Percentiles rank a stretch among this genome's conserved stretches.
phyloP scores from a whole-genome alignment of 306 rosid genomes.

The Quercus agrifolia region DNA sequence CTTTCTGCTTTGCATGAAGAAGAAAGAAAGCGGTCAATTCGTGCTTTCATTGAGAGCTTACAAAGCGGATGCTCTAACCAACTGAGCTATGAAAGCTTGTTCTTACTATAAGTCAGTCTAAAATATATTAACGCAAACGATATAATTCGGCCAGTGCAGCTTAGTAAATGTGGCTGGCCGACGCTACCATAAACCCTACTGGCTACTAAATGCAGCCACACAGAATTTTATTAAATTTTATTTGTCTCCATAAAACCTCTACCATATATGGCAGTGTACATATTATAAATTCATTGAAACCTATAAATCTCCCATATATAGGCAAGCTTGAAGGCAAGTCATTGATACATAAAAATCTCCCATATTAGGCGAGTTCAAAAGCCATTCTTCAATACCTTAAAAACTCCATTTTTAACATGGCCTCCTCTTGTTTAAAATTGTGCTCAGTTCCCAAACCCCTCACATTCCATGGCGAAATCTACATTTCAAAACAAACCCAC shows the following conservation, averaged over 20 bases:
- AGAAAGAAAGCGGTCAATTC: rapidly evolving
- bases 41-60: constrained; percentile 48
- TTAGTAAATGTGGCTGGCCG: too few species aligned
- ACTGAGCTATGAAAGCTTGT: constrained; percentile 39
- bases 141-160: too few species aligned
- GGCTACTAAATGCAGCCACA: too few species aligned
- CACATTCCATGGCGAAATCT: constrained; percentile 22
- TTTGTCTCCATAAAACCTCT: not conserved
- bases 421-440: not conserved
- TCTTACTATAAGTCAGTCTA: rapidly evolving
- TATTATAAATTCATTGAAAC: not conserved
- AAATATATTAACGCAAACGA: not conserved
- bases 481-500: constrained; percentile 6
- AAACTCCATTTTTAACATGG: not conserved
- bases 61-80: constrained; percentile 51
- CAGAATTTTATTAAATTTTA: too few species aligned
- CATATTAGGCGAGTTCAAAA: not conserved
- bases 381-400: not conserved
- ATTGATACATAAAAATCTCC: not conserved
- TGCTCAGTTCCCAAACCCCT: not conserved
- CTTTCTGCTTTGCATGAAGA: not conserved
- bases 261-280: not conserved
- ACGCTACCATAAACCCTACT: too few species aligned
- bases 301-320: too few species aligned
- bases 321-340: too few species aligned